phyloP scores from a whole-genome alignment of 257 asterid genomes.

The Nicotiana otophora region DNA sequence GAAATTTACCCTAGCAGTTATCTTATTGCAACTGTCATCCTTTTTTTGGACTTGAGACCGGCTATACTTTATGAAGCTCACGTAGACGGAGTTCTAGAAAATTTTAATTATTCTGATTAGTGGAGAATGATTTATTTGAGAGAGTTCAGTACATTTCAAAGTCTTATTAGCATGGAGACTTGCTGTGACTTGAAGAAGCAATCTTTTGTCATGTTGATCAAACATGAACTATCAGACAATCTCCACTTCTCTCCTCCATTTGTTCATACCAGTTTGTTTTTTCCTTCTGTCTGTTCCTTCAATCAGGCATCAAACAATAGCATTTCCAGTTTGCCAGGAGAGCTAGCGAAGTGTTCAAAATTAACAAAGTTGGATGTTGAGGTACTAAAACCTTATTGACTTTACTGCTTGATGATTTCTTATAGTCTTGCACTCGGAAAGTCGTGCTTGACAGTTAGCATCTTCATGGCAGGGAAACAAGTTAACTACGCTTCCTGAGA shows the following conservation, averaged over 20 bases:
- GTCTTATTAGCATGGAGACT: neutral
- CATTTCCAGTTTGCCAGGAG: constrained; percentile 82
- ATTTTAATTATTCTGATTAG: neutral
- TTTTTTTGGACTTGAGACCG: neutral
- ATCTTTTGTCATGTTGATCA: neutral
- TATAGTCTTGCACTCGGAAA: constrained; percentile 1
- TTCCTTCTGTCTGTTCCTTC: constrained; percentile 6
- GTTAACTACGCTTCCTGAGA: constrained; percentile 51
- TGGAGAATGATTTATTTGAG: neutral
- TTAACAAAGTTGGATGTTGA: constrained; percentile 70
- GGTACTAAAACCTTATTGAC: constrained; percentile 35
- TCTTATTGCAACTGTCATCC: neutral
- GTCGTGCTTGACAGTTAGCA: constrained; percentile 11
- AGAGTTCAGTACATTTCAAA: neutral
- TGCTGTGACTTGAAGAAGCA: neutral
- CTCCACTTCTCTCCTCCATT: neutral
- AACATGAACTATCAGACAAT: neutral
- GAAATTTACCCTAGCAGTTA: neutral
- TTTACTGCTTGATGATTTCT: constrained; percentile 14
- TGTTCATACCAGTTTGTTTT: neutral
- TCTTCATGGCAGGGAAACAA: constrained; percentile 70
- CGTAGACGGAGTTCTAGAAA: neutral
- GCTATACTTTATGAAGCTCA: neutral
- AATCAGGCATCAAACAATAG: constrained; percentile 85
- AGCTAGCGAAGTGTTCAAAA: constrained; percentile 70